A percentile compares a stretch with the other conserved stretches of the same genome.
Evolutionary conservation across 2,329 filamentous ascomycete genomes (phyloP).

Genomic region (Ploettnerulaceae sp.): DNA sequence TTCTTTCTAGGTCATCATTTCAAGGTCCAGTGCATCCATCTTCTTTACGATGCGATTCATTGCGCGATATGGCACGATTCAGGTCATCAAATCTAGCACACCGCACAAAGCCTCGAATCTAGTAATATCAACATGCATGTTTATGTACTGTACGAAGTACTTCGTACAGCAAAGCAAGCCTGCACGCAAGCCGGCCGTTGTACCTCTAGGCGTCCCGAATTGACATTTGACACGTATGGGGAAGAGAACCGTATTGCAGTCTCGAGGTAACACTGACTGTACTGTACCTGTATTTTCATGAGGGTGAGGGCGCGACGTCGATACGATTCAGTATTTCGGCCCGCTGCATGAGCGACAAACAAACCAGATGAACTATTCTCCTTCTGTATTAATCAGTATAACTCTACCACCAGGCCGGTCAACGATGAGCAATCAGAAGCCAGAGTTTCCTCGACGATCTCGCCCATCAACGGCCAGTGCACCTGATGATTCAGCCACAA

Average conservation of each 20-base stretch:
- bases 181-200: slow-evolving; percentile 2
- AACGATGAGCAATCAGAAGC: slow-evolving; percentile 1
- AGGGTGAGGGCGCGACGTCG: slow-evolving; percentile 2
- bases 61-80: too few relatives aligned
- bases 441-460: slow-evolving; percentile 11
- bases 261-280: background rate
- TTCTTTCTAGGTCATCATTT: too few relatives aligned
- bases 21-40: background rate
- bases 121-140: slow-evolving; percentile 10
- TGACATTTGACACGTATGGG: slow-evolving; percentile 24
- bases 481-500: slow-evolving; percentile 16
- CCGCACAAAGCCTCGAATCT: slow-evolving; percentile 2
- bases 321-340: background rate
- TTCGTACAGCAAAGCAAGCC: background rate
- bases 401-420: background rate
- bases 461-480: slow-evolving; percentile 3
- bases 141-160: slow-evolving; percentile 9
- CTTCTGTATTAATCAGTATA: background rate
- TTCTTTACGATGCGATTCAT: background rate
- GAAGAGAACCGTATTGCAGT: too few relatives aligned
- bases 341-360: background rate
- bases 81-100: background rate
- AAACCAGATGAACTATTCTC: slow-evolving; percentile 6
- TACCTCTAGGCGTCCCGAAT: slow-evolving; percentile 17
- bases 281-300: background rate